These are phyloP conservation scores for Termitomyces sp. DNA, from an alignment of 768 basidiomycete genomes.

Conservation along the genomic window DNA sequence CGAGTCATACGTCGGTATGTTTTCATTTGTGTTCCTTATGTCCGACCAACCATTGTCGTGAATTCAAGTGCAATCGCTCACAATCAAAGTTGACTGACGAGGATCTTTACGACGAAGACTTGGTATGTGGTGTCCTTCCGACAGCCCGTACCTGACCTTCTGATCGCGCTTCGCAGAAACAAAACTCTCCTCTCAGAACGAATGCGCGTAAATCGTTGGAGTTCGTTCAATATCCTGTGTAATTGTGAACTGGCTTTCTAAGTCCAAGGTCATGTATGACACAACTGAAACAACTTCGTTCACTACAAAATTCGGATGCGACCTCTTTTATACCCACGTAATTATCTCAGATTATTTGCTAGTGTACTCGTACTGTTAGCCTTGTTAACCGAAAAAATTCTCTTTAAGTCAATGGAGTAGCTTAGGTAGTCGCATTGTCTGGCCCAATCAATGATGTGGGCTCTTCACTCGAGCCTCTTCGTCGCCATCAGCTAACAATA, in stretches of 20 bases:
- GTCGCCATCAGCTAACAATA: too few species aligned
- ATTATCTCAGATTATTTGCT: not conserved
- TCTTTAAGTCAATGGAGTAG: not conserved
- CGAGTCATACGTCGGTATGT: not conserved
- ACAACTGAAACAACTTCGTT: not conserved
- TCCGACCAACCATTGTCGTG: not conserved
- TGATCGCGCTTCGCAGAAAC: not conserved
- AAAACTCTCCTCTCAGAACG: not conserved
- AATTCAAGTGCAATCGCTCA: not conserved
- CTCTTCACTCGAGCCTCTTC: too few species aligned
- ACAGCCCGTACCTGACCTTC: not conserved
- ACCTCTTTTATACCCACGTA: not conserved
- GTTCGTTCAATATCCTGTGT: not conserved
- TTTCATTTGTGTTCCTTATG: not conserved
- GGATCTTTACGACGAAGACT: not conserved
- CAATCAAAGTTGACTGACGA: not conserved
- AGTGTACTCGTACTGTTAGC: not conserved
- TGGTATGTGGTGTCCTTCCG: not conserved
- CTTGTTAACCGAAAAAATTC: not conserved
- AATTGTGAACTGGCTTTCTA: too few species aligned
- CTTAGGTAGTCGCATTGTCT: not conserved
- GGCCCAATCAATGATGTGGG: too few species aligned
- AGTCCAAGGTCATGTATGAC: not conserved
- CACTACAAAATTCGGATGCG: not conserved
- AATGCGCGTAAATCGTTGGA: not conserved